Percentiles rank a stretch among this genome's conserved stretches.
These are phyloP conservation scores for Lasiodiplodia sp. DNA, from an alignment of 2,329 filamentous ascomycete genomes.

Conservation along the genomic window DNA sequence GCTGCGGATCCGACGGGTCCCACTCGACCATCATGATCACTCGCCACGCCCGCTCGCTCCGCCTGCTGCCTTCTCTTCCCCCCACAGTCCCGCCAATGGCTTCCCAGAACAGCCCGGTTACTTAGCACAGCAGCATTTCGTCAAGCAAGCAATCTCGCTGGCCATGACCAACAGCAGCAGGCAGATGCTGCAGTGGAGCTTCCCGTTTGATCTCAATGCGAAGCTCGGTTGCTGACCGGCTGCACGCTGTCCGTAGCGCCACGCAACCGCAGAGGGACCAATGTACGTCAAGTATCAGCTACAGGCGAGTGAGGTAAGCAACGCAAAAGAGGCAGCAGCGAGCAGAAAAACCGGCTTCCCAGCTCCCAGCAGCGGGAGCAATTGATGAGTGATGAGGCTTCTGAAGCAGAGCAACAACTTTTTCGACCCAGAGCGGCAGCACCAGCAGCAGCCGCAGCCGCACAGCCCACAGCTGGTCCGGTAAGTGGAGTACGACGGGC, in stretches of 20 bases:
- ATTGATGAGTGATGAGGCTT: constrained; percentile 13
- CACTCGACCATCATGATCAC: constrained; percentile 14
- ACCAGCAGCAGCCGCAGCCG: not conserved
- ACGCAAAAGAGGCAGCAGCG: too few relatives aligned
- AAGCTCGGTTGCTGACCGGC: constrained; percentile 18
- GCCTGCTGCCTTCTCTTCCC: constrained; percentile 1
- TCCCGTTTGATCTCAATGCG: not conserved
- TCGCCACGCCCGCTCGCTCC: constrained; percentile 9
- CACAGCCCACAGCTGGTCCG: constrained; percentile 2
- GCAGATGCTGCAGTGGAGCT: constrained; percentile 2
- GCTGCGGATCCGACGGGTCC: constrained; percentile 11
- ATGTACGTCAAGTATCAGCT: constrained; percentile 2
- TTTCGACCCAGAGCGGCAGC: not conserved
- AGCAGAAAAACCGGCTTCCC: not conserved
- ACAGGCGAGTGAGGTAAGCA: constrained; percentile 9
- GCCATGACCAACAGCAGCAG: constrained; percentile 2
- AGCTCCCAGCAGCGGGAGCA: not conserved
- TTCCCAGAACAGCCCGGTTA: not conserved
- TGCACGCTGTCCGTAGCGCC: constrained; percentile 17
- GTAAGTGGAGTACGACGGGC: constrained; percentile 1
- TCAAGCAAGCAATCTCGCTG: not conserved
- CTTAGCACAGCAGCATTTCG: constrained; percentile 11
- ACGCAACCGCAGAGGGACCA: not conserved
- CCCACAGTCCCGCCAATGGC: not conserved
- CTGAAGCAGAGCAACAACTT: not conserved